phyloP scores from a whole-genome alignment of 805 yeast genomes.

The Pichia scutulata region DNA sequence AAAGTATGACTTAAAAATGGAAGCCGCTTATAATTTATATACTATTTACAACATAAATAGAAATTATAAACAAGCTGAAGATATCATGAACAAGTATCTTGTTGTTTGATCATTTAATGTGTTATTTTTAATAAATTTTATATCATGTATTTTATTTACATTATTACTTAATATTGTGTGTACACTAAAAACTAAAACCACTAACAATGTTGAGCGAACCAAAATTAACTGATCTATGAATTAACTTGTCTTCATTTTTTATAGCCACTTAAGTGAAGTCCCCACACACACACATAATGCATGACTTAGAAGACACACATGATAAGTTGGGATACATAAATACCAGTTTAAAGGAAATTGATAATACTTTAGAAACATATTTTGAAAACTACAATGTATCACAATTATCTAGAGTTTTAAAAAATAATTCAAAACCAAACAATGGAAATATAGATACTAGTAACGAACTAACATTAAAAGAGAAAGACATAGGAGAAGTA shows the following conservation, averaged over 20 bases:
- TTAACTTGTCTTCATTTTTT: neutral
- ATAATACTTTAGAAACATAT: conserved; percentile 6
- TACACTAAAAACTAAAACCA: too few relatives aligned
- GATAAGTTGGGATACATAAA: neutral
- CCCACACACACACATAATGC: neutral
- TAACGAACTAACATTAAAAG: neutral
- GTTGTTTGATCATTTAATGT: conserved; percentile 22
- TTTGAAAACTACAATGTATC: conserved; percentile 6
- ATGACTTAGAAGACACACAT: neutral
- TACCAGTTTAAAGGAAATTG: conserved; percentile 1
- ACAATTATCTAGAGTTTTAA: conserved; percentile 4
- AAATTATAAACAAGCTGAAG: conserved; percentile 55
- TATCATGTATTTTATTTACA: neutral
- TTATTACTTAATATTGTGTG: too few relatives aligned
- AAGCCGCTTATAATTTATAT: conserved; percentile 80
- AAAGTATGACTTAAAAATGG: conserved; percentile 48
- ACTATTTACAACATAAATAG: conserved; percentile 72
- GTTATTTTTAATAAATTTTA: neutral
- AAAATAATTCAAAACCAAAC: neutral
- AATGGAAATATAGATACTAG: neutral
- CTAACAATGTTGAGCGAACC: neutral
- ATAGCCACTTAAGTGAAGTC: too few relatives aligned
- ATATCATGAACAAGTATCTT: conserved; percentile 58
- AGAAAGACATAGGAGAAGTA: conserved; percentile 16
- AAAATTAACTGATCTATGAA: neutral